These are phyloP conservation scores for Pythium rhizo-oryzae DNA, from an alignment of 352 stramenopile species.

Conservation along the genomic window DNA sequence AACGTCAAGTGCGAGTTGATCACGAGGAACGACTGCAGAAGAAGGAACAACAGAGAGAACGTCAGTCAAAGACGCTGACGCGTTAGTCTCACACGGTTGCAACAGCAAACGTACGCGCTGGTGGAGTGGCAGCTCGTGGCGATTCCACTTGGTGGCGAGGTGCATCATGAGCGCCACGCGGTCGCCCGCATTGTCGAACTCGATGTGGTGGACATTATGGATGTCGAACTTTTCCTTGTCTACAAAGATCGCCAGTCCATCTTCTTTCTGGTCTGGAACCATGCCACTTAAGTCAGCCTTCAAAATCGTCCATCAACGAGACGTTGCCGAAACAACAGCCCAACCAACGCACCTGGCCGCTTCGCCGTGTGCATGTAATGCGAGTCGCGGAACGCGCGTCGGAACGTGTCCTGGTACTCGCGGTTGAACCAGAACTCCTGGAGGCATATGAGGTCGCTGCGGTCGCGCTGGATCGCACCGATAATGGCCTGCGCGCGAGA, in stretches of 20 bases:
- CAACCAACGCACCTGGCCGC: slow-evolving; percentile 46
- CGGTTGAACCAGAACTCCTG: slow-evolving; percentile 88
- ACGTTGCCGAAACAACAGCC: no score
- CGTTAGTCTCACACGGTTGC: not conserved
- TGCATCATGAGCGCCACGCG: slow-evolving; percentile 85
- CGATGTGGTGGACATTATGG: slow-evolving; percentile 76
- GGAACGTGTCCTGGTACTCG: slow-evolving; percentile 76
- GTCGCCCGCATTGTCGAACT: slow-evolving; percentile 73
- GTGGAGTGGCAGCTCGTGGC: slow-evolving; percentile 39
- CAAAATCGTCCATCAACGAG: not conserved
- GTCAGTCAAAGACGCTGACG: not conserved
- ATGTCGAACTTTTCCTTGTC: slow-evolving; percentile 78
- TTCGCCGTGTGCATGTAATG: slow-evolving; percentile 81
- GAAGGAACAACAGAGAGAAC: no score
- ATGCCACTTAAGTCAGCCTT: not conserved
- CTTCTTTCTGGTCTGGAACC: slow-evolving; percentile 57
- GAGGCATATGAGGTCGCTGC: slow-evolving; percentile 78
- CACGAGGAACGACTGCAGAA: slow-evolving; percentile 65
- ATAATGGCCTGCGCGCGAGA: slow-evolving; percentile 73
- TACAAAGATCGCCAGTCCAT: slow-evolving; percentile 82
- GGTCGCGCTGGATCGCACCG: slow-evolving; percentile 68
- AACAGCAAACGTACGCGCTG: slow-evolving; percentile 44
- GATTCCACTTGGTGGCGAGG: slow-evolving; percentile 82
- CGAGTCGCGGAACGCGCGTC: slow-evolving; percentile 54
- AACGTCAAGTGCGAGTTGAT: slow-evolving; percentile 89